These are phyloP conservation scores for Candida ovalis DNA, from an alignment of 805 yeast genomes.

Conservation along the genomic window DNA sequence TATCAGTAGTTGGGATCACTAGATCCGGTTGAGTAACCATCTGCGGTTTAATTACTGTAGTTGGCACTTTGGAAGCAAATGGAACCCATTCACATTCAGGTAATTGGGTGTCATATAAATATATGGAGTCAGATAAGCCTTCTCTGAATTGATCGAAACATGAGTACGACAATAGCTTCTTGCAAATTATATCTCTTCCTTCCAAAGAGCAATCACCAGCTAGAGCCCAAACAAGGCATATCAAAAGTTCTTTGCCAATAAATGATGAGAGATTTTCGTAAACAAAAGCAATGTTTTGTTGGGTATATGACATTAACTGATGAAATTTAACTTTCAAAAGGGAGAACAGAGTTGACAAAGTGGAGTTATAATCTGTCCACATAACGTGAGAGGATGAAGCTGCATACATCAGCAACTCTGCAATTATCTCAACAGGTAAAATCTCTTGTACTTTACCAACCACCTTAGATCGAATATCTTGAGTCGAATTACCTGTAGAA, in stretches of 20 bases:
- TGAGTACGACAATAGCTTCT: slow-evolving; percentile 24
- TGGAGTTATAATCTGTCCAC: slow-evolving; percentile 39
- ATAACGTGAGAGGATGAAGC: slow-evolving; percentile 43
- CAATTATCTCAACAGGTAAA: slow-evolving; percentile 14
- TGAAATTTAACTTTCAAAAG: slow-evolving; percentile 37
- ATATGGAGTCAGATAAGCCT: slow-evolving; percentile 16
- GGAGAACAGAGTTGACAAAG: slow-evolving; percentile 37
- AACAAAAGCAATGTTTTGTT: slow-evolving; percentile 20
- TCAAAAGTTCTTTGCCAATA: slow-evolving; percentile 32
- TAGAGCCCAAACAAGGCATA: slow-evolving; percentile 58
- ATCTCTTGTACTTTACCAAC: slow-evolving; percentile 2
- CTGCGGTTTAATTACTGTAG: slow-evolving; percentile 49
- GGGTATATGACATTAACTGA: slow-evolving; percentile 18
- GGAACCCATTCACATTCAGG: slow-evolving; percentile 46
- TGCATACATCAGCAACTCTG: slow-evolving; percentile 26
- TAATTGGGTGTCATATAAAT: slow-evolving; percentile 42
- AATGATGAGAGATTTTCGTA: slow-evolving; percentile 29
- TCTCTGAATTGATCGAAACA: slow-evolving; percentile 9
- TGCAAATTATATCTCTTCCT: slow-evolving; percentile 38
- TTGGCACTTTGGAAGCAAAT: slow-evolving; percentile 38
- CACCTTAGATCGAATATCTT: slow-evolving; percentile 6
- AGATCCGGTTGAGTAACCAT: slow-evolving; percentile 57
- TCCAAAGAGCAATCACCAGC: slow-evolving; percentile 49
- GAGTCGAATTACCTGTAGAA: slow-evolving; percentile 3
- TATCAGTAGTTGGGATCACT: slow-evolving; percentile 78